Evolutionary conservation across 2,329 filamentous ascomycete species (phyloP), one percentile per base, ranked within the genome.

Genomic region (Thielaviopsis punctulata): DNA sequence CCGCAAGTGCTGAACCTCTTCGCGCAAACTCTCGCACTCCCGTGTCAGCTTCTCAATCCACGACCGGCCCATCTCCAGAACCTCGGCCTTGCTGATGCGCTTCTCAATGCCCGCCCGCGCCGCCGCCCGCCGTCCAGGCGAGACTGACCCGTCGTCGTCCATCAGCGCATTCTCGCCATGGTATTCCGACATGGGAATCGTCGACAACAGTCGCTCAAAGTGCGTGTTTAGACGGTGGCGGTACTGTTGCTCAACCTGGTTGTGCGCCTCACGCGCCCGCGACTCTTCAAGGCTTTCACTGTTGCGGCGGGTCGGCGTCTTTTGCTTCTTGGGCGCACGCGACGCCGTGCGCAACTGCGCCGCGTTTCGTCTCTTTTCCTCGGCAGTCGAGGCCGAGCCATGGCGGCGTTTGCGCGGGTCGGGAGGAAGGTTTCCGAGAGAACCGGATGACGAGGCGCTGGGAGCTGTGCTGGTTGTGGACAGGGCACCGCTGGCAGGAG

Each of bases 231-330:
- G 66, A 22, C 69, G 62, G 60, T 70, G 69, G 33, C 69, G 67
- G 60, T 72, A 72, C 58, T 71, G 68, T 58, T 71, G 69, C 61
- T 72, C 69, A 8, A 71, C 69, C 49, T 70, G 66, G 59, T 72
- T 72, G 57, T 72, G 69, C 45, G 61, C 61, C 50, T 60, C 62
- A 13, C 62, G 58, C 1, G 60, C 57, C 52, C 61, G 57, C 52
- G 10, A 59, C 57, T 44, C 66, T 66, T 52, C 75, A 66, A 2
- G 73, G 61, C 56, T 74, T 70, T 44, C 64, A 61, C 60, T 75
- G 66, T 1, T 71, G 4, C 46, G 39, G 23, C 47, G 30, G 2
- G 43, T 41, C 2, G 53, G 53, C 13, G 45, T 33, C 44, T 52
- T 57, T 12, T 54, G 47, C 46, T 54, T 53, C 48, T 57, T 58